Conservation (phyloP, 495 filamentous ascomycete species). For the Diplogelasinospora grovesii region DNA sequence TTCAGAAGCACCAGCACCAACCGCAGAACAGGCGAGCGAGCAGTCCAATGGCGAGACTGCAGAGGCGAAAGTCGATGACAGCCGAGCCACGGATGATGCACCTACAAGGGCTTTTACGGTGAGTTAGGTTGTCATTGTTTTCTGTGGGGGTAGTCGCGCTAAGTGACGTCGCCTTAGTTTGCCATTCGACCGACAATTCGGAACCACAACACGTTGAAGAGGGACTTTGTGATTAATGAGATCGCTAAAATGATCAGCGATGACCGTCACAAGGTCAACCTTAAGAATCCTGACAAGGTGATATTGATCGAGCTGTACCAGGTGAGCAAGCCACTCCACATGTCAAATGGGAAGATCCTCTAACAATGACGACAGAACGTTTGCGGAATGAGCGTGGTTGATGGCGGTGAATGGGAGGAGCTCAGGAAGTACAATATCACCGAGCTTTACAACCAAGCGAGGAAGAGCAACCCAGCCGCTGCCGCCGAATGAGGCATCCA, state of each 20-base stretch:
- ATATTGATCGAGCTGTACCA: conserved; percentile 87
- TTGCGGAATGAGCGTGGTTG: conserved; percentile 44
- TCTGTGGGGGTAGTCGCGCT: background rate
- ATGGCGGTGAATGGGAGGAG: conserved; percentile 43
- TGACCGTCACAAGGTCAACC: conserved; percentile 70
- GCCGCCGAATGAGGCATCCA: background rate
- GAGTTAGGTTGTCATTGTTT: background rate
- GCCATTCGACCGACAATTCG: conserved; percentile 83
- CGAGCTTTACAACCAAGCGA: conserved; percentile 33
- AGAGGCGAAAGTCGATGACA: conserved; percentile 7
- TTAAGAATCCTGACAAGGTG: conserved; percentile 72
- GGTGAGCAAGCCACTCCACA: conserved; percentile 39
- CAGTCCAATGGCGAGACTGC: background rate
- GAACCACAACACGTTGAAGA: conserved; percentile 66
- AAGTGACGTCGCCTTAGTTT: conserved; percentile 48
- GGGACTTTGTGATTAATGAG: conserved; percentile 70
- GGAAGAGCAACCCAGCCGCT: conserved; percentile 10
- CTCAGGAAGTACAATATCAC: conserved; percentile 43
- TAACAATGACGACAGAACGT: conserved; percentile 25
- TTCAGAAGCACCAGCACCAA: background rate
- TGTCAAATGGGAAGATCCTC: background rate
- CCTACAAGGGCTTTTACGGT: conserved; percentile 10
- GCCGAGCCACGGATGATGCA: background rate
- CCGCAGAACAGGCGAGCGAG: conserved; percentile 33
- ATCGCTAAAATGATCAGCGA: conserved; percentile 54